Conservation (phyloP, 2,329 filamentous ascomycete genomes). For the Pezicula carpinea region DNA sequence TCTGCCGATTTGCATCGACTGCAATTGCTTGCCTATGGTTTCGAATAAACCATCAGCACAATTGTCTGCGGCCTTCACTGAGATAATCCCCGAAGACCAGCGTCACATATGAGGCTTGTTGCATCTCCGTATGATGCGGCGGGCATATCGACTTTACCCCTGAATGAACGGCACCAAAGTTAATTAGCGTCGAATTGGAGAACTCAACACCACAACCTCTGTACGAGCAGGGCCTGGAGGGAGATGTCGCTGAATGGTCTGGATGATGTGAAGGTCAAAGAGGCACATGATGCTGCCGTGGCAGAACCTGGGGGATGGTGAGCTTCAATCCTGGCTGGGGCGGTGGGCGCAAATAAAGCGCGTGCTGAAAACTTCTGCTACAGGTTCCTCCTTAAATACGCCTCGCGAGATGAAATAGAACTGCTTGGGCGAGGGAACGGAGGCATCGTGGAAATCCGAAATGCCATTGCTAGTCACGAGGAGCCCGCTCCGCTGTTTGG, state of each 20-base stretch:
- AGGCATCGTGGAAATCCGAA: conserved; percentile 79
- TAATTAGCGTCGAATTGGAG: conserved; percentile 10
- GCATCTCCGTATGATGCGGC: conserved; percentile 22
- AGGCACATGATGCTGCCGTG: conserved; percentile 76
- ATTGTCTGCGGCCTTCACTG: not conserved
- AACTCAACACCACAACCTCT: conserved; percentile 7
- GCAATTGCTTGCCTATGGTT: not conserved
- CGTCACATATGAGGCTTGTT: not conserved
- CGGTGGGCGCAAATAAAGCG: not conserved
- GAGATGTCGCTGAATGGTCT: conserved; percentile 95
- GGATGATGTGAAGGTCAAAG: conserved; percentile 73
- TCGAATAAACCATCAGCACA: not conserved
- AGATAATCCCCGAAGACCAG: not conserved
- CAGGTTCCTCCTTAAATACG: conserved; percentile 94
- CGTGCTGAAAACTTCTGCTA: conserved; percentile 13
- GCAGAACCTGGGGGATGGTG: conserved; percentile 92
- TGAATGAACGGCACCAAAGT: conserved; percentile 16
- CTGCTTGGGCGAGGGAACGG: conserved; percentile 72
- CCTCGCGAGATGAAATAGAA: conserved; percentile 80
- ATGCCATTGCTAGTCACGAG: conserved; percentile 70
- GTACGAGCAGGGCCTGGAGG: conserved; percentile 11
- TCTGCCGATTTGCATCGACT: not conserved
- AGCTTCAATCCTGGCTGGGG: conserved; percentile 9
- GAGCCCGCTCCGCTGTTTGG: conserved; percentile 89
- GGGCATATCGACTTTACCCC: conserved; percentile 19